phyloP scores from a whole-genome alignment of 306 rosid genomes.

The Quercus berberidifolia region DNA sequence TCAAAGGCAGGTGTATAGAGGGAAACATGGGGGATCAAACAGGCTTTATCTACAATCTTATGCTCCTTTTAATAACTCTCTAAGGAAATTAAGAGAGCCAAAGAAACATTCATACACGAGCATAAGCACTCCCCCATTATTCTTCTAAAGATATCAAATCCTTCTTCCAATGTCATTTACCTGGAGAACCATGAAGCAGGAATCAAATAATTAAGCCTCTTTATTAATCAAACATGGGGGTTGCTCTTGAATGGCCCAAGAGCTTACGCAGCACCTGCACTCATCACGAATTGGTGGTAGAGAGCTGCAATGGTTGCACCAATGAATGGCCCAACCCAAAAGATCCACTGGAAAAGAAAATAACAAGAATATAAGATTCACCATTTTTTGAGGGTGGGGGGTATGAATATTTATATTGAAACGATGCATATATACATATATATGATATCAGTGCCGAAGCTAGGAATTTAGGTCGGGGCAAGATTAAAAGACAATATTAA shows the following conservation, averaged over 20 bases:
- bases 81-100: not conserved
- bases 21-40: conserved; percentile 24
- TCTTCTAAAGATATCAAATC: conserved; percentile 2
- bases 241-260: conserved; percentile 87
- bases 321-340: conserved; percentile 88
- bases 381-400: no score
- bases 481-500: no score
- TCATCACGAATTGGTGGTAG: conserved; percentile 87
- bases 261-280: conserved; percentile 57
- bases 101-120: not conserved
- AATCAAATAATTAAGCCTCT: not conserved
- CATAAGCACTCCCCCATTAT: conserved; percentile 16
- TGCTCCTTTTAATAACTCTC: not conserved
- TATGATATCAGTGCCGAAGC: no score
- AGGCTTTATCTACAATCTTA: conserved; percentile 39
- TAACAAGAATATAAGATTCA: no score
- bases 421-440: no score
- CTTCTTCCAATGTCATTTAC: conserved; percentile 19
- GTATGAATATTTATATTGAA: no score
- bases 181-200: conserved; percentile 8
- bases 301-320: conserved; percentile 96
- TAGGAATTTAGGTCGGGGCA: no score
- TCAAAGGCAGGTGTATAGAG: conserved; percentile 31
- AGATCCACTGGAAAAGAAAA: conserved; percentile 72
- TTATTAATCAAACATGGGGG: not conserved